Evolutionary conservation across 768 basidiomycete genomes (phyloP).

Genomic region (Calocybe cyanea): DNA sequence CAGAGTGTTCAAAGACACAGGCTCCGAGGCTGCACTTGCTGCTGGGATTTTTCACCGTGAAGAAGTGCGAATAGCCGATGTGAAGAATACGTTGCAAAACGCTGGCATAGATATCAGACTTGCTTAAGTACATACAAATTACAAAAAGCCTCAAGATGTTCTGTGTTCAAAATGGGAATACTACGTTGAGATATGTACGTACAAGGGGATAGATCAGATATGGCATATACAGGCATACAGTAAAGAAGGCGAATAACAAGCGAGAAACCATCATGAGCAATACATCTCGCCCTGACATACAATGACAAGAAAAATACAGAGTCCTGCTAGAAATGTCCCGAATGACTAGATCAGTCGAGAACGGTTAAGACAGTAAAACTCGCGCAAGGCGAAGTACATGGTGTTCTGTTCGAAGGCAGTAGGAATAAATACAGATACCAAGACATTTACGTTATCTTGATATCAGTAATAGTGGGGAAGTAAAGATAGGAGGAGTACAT

Average conservation of each 20-base stretch:
- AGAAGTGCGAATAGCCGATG: constrained; percentile 79
- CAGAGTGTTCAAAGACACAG: constrained; percentile 78
- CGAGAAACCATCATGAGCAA: constrained; percentile 8
- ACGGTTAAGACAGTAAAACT: too few relatives aligned
- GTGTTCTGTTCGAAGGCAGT: too few relatives aligned
- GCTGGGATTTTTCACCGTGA: constrained; percentile 96
- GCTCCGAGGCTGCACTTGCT: constrained; percentile 87
- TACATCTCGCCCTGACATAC: constrained; percentile 11
- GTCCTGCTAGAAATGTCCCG: background rate
- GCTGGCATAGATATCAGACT: constrained; percentile 47
- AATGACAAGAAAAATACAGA: constrained; percentile 6
- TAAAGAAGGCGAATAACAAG: constrained; percentile 3
- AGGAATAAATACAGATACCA: too few relatives aligned
- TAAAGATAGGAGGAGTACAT: background rate
- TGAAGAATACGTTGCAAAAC: constrained; percentile 57
- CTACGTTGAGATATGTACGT: background rate
- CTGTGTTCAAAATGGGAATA: too few relatives aligned
- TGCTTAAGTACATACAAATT: background rate
- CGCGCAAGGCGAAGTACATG: too few relatives aligned
- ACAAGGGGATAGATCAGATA: constrained; percentile 4
- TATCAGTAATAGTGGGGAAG: background rate
- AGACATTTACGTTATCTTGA: too few relatives aligned
- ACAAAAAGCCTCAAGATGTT: background rate
- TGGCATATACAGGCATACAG: constrained; percentile 7
- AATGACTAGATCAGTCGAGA: background rate